Conservation (phyloP, 192 early-diverging fungal species). For the Dispira parvispora region DNA sequence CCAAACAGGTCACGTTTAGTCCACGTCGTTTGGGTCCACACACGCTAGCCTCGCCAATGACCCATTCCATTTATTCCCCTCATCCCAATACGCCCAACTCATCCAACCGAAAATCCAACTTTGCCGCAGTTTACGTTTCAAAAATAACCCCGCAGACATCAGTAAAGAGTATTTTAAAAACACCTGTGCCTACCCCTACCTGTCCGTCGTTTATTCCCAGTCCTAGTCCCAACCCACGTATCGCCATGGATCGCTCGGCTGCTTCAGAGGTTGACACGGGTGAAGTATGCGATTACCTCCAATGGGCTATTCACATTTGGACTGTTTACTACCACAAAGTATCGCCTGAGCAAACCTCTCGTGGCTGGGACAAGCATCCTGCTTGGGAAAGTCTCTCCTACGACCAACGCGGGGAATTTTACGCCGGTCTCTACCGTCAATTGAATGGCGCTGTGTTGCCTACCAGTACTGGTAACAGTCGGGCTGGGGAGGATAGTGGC, state of each 20-base stretch:
- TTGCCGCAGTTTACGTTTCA: neutral
- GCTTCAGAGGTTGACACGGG: neutral
- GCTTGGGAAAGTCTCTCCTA: neutral
- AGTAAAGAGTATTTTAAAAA: neutral
- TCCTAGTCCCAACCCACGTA: neutral
- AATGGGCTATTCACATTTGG: neutral
- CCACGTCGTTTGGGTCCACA: neutral
- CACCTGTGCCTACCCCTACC: neutral
- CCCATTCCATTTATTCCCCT: slow-evolving; percentile 4
- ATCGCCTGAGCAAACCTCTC: neutral
- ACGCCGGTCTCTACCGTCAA: slow-evolving; percentile 5
- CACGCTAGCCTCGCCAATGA: neutral
- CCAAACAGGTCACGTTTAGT: slow-evolving; percentile 6
- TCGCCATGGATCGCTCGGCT: neutral
- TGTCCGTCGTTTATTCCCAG: neutral
- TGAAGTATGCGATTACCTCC: neutral
- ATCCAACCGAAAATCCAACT: neutral
- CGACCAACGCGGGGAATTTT: neutral
- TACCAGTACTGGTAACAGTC: neutral
- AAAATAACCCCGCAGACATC: neutral
- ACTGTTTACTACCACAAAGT: neutral
- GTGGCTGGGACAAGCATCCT: neutral
- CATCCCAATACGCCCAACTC: neutral
- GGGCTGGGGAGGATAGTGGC: neutral
- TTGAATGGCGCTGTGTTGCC: neutral